phyloP scores from a whole-genome alignment of 164 flowering plant species.

The Sedum album region DNA sequence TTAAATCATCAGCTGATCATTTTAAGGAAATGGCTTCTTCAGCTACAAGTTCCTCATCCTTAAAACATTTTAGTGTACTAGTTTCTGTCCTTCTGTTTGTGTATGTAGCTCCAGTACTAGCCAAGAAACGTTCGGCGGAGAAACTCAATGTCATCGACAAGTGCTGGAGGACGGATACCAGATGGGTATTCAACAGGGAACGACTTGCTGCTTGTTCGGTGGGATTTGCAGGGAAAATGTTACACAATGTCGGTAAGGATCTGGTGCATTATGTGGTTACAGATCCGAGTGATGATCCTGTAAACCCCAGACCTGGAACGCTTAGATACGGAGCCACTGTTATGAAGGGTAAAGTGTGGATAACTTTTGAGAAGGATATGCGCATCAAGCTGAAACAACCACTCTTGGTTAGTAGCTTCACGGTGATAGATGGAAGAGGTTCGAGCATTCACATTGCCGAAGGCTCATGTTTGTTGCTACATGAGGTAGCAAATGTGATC shows the following conservation, averaged over 20 bases:
- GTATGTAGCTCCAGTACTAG: background rate
- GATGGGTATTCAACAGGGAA: too few species aligned
- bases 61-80: background rate
- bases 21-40: background rate
- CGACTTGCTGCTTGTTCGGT: slow-evolving; percentile 41
- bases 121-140: slow-evolving; percentile 1
- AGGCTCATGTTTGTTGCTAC: too few species aligned
- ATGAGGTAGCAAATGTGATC: too few species aligned
- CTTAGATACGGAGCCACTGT: too few species aligned
- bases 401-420: too few species aligned
- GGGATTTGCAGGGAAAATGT: slow-evolving; percentile 39
- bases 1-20: background rate
- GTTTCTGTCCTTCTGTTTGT: background rate
- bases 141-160: slow-evolving; percentile 5
- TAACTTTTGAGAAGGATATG: slow-evolving; percentile 39
- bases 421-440: too few species aligned
- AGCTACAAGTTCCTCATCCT: background rate
- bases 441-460: too few species aligned
- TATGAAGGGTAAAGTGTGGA: slow-evolving; percentile 37
- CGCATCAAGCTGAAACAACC: slow-evolving; percentile 30
- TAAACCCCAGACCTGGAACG: too few species aligned
- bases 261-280: slow-evolving; percentile 36
- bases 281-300: too few species aligned
- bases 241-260: slow-evolving; percentile 31
- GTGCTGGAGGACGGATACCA: slow-evolving; percentile 1